Conservation (phyloP, 306 rosid genomes). For the Senna siamea region DNA sequence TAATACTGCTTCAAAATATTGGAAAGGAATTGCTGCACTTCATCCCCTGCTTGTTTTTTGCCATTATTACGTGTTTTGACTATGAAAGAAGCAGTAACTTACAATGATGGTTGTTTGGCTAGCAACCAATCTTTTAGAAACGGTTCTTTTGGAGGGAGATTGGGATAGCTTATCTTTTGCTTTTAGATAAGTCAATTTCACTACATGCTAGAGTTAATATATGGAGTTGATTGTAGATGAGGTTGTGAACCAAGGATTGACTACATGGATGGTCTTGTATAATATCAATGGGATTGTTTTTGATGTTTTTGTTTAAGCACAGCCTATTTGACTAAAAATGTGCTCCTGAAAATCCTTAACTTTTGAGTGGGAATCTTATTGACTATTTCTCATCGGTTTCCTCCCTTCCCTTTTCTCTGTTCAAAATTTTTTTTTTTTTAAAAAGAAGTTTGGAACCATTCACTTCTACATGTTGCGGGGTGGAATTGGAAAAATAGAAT, state of each 20-base stretch:
- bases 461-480: background rate
- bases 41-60: constrained; percentile 1
- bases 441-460: background rate
- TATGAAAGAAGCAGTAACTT: background rate
- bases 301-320: background rate
- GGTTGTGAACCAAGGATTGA: constrained; percentile 10
- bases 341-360: background rate
- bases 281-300: constrained; percentile 18
- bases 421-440: too few relatives aligned
- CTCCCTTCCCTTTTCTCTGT: background rate
- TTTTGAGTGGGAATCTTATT: background rate
- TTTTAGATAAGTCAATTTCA: constrained; percentile 16
- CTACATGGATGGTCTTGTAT: background rate
- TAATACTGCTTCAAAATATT: constrained; percentile 7
- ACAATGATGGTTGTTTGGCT: background rate
- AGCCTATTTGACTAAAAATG: background rate
- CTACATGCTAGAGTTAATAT: background rate
- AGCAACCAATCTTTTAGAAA: background rate
- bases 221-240: background rate
- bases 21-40: constrained; percentile 23
- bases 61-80: background rate
- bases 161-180: constrained; percentile 10
- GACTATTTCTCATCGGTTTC: background rate
- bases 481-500: background rate
- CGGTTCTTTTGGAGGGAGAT: background rate